These are phyloP conservation scores for Cicer bijugum DNA, from an alignment of 306 rosid genomes.

Conservation along the genomic window DNA sequence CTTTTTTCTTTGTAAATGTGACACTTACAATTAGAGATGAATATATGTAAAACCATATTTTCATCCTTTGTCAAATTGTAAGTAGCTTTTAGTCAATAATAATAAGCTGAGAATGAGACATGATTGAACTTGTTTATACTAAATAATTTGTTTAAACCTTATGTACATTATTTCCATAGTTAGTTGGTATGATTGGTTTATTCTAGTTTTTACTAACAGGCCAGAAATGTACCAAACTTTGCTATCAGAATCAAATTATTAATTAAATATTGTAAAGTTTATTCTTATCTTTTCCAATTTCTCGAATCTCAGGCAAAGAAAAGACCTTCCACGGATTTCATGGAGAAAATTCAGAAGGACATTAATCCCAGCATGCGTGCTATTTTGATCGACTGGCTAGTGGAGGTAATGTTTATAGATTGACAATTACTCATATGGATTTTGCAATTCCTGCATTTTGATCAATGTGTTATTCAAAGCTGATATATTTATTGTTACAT, in stretches of 20 bases:
- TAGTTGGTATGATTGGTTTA: not conserved
- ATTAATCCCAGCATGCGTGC: slow-evolving; percentile 86
- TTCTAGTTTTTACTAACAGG: not conserved
- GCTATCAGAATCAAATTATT: not conserved
- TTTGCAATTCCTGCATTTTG: not conserved
- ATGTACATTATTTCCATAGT: not conserved
- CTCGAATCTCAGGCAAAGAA: slow-evolving; percentile 67
- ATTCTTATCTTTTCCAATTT: slow-evolving; percentile 18
- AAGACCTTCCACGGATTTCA: slow-evolving; percentile 85
- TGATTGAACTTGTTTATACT: not conserved
- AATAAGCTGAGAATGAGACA: no score
- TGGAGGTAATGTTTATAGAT: slow-evolving; percentile 64
- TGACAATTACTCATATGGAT: slow-evolving; percentile 6
- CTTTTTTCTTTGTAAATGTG: no score
- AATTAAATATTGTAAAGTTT: not conserved
- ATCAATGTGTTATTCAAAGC: not conserved
- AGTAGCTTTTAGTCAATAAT: not conserved
- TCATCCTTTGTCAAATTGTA: not conserved
- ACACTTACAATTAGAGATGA: no score
- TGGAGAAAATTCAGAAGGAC: slow-evolving; percentile 88
- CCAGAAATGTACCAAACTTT: not conserved
- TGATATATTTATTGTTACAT: not conserved
- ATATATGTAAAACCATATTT: not conserved
- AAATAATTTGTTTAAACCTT: not conserved
- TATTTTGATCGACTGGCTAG: slow-evolving; percentile 92